Evolutionary conservation across 2,329 filamentous ascomycete species (phyloP).

Genomic region (Ophiosphaerella narmari): DNA sequence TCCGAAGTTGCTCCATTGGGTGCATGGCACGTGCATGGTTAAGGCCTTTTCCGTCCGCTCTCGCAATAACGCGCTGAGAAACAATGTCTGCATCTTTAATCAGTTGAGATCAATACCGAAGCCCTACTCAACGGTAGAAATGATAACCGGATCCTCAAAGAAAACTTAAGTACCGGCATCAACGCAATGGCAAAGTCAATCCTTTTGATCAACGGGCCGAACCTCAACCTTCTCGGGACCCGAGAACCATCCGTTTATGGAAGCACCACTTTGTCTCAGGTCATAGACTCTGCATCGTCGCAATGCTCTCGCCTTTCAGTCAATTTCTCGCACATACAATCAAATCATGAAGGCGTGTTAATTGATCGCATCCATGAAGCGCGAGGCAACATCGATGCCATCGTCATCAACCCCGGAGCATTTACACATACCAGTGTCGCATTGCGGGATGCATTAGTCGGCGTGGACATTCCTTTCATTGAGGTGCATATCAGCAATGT

Average conservation of each 20-base stretch:
- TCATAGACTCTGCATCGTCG: conserved; percentile 56
- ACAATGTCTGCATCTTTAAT: too few species aligned
- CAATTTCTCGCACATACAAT: conserved; percentile 67
- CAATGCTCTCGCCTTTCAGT: conserved; percentile 58
- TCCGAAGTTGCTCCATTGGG: conserved; percentile 2
- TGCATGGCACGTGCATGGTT: background rate
- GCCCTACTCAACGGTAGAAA: too few species aligned
- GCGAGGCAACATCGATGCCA: conserved; percentile 62
- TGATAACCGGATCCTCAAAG: background rate
- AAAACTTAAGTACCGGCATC: background rate
- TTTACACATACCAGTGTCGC: conserved; percentile 78
- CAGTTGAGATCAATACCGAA: too few species aligned
- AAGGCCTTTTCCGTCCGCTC: conserved; percentile 8
- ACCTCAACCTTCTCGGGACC: conserved; percentile 78
- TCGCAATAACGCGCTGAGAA: background rate
- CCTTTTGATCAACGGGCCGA: conserved; percentile 80
- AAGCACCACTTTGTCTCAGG: conserved; percentile 67
- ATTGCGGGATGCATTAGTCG: conserved; percentile 73
- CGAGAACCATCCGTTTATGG: conserved; percentile 77
- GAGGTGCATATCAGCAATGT: conserved; percentile 80
- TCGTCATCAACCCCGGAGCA: conserved; percentile 77
- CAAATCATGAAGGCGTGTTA: conserved; percentile 77
- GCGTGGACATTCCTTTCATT: conserved; percentile 72
- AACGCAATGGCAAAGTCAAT: conserved; percentile 53
- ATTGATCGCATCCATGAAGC: conserved; percentile 75